Conservation (phyloP, 805 yeast genomes). For the Cyberlindnera mrakii region DNA sequence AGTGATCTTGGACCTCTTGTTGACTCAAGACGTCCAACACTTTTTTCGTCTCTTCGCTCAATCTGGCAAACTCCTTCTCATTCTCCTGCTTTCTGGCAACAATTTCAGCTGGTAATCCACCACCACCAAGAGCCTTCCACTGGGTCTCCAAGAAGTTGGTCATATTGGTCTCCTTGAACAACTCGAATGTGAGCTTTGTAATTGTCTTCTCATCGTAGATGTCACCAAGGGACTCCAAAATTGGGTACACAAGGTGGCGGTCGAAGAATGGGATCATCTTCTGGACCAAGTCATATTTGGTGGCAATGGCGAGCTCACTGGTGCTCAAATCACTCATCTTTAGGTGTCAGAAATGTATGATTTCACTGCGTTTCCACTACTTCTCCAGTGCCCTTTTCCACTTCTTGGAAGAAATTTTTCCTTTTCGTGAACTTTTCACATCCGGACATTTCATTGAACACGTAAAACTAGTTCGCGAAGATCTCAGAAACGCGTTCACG, state of each 20-base stretch:
- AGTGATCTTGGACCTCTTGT: constrained; percentile 44
- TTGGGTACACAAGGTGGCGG: constrained; percentile 51
- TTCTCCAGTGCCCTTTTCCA: too few species aligned
- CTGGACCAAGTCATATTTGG: constrained; percentile 47
- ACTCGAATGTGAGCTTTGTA: constrained; percentile 42
- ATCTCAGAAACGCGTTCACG: too few species aligned
- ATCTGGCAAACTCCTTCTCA: constrained; percentile 30
- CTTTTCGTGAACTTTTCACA: neutral
- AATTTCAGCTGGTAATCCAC: constrained; percentile 36
- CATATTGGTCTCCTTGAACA: constrained; percentile 55
- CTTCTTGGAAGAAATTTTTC: too few species aligned
- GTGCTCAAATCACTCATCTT: constrained; percentile 23
- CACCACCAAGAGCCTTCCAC: constrained; percentile 36
- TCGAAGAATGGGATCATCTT: constrained; percentile 54
- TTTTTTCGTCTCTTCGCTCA: constrained; percentile 38
- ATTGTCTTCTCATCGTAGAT: constrained; percentile 41
- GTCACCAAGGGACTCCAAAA: constrained; percentile 41
- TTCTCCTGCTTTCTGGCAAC: constrained; percentile 34
- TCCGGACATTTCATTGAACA: neutral
- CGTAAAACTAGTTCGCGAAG: too few species aligned
- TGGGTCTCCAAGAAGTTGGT: constrained; percentile 41
- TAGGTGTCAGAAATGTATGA: neutral
- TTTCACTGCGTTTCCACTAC: too few species aligned
- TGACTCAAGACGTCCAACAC: constrained; percentile 40
- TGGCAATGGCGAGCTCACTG: constrained; percentile 36